phyloP scores from a whole-genome alignment of 257 asterid species.

The Lithospermum erythrorhizon region DNA sequence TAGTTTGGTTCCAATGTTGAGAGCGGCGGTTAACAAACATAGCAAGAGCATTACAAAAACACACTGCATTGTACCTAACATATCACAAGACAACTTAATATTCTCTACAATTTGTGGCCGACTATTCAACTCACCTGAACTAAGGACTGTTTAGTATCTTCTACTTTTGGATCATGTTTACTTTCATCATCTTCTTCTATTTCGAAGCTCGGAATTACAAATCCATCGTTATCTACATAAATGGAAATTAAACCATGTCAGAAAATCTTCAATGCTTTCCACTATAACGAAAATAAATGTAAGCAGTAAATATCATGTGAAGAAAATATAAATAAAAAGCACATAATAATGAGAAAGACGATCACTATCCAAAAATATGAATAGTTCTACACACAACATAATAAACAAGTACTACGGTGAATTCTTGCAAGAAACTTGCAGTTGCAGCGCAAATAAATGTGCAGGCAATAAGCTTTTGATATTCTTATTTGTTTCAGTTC shows the following conservation, averaged over 20 bases:
- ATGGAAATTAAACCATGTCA: neutral
- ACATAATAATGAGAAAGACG: no score
- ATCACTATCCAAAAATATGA: no score
- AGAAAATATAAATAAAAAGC: neutral
- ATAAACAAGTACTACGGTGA: no score
- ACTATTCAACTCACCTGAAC: constrained; percentile 30
- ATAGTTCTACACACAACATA: no score
- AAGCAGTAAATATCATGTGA: neutral
- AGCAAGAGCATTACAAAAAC: neutral
- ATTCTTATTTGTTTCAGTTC: no score
- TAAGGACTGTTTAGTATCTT: constrained; percentile 32
- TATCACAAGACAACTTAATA: no score
- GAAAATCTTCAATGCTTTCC: neutral
- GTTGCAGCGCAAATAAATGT: no score
- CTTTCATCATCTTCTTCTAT: constrained; percentile 34
- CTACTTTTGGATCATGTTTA: constrained; percentile 24
- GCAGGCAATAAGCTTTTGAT: no score
- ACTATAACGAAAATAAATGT: neutral
- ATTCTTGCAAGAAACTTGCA: no score
- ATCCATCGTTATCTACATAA: constrained; percentile 96
- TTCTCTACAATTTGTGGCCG: no score
- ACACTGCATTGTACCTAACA: no score
- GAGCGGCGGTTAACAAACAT: neutral
- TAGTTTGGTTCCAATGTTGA: neutral
- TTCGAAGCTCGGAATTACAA: constrained; percentile 80